Conservation (phyloP, 2,329 filamentous ascomycete genomes). For the Daldinia sp. region DNA sequence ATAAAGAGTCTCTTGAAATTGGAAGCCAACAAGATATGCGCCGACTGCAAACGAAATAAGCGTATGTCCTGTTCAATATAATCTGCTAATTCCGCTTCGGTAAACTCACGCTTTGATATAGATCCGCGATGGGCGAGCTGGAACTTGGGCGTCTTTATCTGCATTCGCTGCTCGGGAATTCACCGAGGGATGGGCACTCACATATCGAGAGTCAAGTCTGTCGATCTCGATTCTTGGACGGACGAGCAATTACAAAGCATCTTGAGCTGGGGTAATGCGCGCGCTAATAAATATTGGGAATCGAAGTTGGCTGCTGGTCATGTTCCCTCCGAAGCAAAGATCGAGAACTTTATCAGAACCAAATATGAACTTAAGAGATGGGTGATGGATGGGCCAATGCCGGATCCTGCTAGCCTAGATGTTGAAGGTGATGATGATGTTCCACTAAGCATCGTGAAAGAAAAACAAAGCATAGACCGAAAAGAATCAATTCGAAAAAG, state of each 20-base stretch:
- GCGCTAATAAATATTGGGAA: constrained; percentile 99
- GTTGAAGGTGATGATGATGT: constrained; percentile 88
- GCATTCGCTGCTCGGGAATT: constrained; percentile 98
- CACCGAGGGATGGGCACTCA: constrained; percentile 99
- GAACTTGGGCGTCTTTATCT: constrained; percentile 97
- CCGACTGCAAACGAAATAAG: constrained; percentile 99
- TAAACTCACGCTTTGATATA: constrained; percentile 53
- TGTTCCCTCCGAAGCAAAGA: constrained; percentile 95
- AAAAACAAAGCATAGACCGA: constrained; percentile 73
- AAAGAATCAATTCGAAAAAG: constrained; percentile 72
- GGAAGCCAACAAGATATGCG: constrained; percentile 95
- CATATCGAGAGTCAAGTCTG: constrained; percentile 97
- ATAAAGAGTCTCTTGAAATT: constrained; percentile 96
- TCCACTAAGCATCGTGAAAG: constrained; percentile 71
- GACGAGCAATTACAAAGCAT: constrained; percentile 97
- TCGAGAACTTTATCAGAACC: constrained; percentile 99
- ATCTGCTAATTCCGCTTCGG: constrained; percentile 4
- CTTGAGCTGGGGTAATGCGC: constrained; percentile 92
- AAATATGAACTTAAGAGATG: constrained; percentile 99
- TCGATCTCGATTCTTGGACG: constrained; percentile 98
- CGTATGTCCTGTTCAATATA: constrained; percentile 67
- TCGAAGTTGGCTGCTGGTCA: constrained; percentile 91
- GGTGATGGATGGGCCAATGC: constrained; percentile 98
- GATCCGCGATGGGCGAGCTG: constrained; percentile 99
- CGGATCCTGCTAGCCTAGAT: constrained; percentile 90